phyloP scores from a whole-genome alignment of 208 protist genomes.

The Trypanosoma lewisi region DNA sequence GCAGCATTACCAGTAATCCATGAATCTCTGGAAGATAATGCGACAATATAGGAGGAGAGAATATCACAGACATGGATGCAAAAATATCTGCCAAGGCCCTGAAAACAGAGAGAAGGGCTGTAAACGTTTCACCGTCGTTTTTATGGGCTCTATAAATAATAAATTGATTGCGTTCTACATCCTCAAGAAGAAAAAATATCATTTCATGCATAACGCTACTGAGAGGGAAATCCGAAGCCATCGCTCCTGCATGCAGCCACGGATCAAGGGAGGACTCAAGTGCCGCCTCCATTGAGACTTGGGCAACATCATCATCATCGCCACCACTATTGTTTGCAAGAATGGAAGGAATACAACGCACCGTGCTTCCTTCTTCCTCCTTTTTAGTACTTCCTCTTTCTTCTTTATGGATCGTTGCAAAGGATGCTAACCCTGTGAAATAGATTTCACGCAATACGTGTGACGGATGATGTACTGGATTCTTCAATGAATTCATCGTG shows the following conservation, averaged over 20 bases:
- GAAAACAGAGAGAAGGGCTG: conserved; percentile 15
- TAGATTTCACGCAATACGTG: conserved; percentile 6
- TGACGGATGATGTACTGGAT: not conserved
- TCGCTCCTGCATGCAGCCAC: conserved; percentile 5
- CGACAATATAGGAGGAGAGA: not conserved
- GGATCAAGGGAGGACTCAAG: conserved; percentile 21
- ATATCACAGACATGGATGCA: not conserved
- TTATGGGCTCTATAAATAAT: not conserved
- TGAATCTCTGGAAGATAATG: conserved; percentile 16
- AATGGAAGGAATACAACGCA: not conserved
- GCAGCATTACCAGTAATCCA: conserved; percentile 11
- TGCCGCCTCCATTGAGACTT: conserved; percentile 11
- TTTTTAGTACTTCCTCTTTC: not conserved
- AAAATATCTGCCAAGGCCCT: conserved; percentile 12
- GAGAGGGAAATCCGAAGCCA: conserved; percentile 1
- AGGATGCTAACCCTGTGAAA: conserved; percentile 12
- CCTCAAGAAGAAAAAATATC: not conserved
- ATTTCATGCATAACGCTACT: conserved; percentile 17
- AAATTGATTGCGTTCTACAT: not conserved
- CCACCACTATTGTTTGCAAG: not conserved
- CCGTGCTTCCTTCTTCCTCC: not conserved
- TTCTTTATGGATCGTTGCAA: not conserved
- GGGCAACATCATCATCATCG: not conserved
- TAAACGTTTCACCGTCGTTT: not conserved
- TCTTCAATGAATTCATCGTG: not conserved